phyloP scores from a whole-genome alignment of 2,329 filamentous ascomycete species.

The Xylaria sp. region DNA sequence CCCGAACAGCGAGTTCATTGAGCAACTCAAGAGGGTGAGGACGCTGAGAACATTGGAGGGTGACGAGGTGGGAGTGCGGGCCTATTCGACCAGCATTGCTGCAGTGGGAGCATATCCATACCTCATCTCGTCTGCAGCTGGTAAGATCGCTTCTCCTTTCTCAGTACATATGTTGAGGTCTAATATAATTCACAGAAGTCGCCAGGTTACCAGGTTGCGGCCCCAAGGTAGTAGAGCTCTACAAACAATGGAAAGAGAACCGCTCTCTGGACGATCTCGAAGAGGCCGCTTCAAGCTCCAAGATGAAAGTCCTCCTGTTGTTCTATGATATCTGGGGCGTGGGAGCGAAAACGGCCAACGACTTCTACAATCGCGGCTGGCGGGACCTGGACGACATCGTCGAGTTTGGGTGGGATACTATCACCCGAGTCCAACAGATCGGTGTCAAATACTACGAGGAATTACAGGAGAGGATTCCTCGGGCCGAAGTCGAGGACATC shows the following conservation, averaged over 20 bases:
- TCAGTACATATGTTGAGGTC: constrained; percentile 51
- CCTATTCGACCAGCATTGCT: constrained; percentile 90
- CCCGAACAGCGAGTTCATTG: constrained; percentile 81
- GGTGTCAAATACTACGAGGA: constrained; percentile 95
- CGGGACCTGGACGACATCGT: constrained; percentile 86
- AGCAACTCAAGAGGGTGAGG: constrained; percentile 78
- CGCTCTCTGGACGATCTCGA: constrained; percentile 72
- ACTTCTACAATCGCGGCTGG: constrained; percentile 86
- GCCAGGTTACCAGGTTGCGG: constrained; percentile 80
- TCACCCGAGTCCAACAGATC: constrained; percentile 89
- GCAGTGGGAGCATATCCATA: constrained; percentile 83
- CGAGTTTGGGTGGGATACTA: constrained; percentile 79
- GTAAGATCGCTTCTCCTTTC: constrained; percentile 51
- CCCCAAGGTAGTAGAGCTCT: constrained; percentile 80
- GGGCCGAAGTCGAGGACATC: constrained; percentile 78
- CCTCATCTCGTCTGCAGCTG: constrained; percentile 54
- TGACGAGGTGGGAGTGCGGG: constrained; percentile 83
- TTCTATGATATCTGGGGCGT: constrained; percentile 97
- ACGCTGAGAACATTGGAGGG: constrained; percentile 75
- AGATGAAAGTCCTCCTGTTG: constrained; percentile 70
- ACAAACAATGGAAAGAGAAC: constrained; percentile 75
- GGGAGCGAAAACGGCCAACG: constrained; percentile 79
- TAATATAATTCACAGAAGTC: constrained; percentile 55
- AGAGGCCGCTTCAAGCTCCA: constrained; percentile 71
- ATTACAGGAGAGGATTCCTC: constrained; percentile 76